Base-by-base conservation (phyloP, 371 early-diverging fungal species). In the Mucor irregularis region DNA sequence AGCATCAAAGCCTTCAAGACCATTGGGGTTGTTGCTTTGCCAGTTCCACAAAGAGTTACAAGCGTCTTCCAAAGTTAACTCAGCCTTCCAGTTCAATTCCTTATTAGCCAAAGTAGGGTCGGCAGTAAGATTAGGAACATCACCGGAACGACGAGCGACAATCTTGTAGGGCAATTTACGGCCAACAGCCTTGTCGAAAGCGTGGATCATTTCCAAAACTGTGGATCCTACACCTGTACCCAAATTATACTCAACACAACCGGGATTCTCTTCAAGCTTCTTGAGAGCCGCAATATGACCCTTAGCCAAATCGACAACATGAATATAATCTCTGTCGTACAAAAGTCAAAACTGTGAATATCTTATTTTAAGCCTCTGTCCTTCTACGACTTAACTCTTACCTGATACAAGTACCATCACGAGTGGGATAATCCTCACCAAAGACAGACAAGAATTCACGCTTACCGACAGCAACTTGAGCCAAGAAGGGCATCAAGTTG, bases 401-500 rank as follows among this genome's bases (percentile, higher is more conserved):
- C 84, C 95, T 87, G 48, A 93, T 85, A 44, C 88, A 90, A 17
- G 92, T 89, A 21, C 95, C 95, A 66, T 95, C 95, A 40, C 68
- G 79, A 21, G 94, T 95, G n/a, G 85, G 84, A 59, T 89, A 95
- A 68, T 95, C 91, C 40, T 80, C 69, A 25, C 95, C 95, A 78
- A 88, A 92, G 16, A 94, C 89, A 35, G 83, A 81, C 26, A 94
- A 74, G 56, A 64, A 74, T 35, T 87, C 82, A 35, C 85, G 83
- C 61, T 88, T 82, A 52, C 91, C 91, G 34, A 89, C 70, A 33
- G 89, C 89, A 5, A 93, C 91, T 69, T 93, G 90, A 34, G 90
- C 73, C 25, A 95, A 68, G 68, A 77, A 91, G 24, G 95, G 95
- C 89, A 95, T 91, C 56, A 95, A 78, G 71, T 95, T 95, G 75